Conservation (phyloP, 257 asterid genomes). For the Cordia subcordata region DNA sequence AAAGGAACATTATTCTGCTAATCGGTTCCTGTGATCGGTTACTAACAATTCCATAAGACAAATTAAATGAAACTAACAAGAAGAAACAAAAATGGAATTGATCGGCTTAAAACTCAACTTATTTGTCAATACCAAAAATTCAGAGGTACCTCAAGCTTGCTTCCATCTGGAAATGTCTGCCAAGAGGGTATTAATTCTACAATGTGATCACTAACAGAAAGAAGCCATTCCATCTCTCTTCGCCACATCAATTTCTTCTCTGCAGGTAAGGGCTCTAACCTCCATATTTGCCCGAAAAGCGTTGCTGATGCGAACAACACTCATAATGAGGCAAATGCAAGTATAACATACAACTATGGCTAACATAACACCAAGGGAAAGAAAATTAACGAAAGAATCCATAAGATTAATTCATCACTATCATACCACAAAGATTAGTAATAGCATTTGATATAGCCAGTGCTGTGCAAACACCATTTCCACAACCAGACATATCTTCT, state of each 20-base stretch:
- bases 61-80: background rate
- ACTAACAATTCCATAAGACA: background rate
- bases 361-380: background rate
- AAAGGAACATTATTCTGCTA: background rate
- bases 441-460: slow-evolving; percentile 79
- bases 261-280: slow-evolving; percentile 61
- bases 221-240: slow-evolving; percentile 82
- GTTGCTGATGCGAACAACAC: slow-evolving; percentile 40
- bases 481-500: slow-evolving; percentile 92
- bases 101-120: no score
- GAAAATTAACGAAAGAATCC: background rate
- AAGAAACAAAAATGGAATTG: background rate
- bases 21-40: background rate
- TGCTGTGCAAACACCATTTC: slow-evolving; percentile 85
- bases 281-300: slow-evolving; percentile 82
- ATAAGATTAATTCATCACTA: background rate
- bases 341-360: background rate
- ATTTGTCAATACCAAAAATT: background rate
- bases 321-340: slow-evolving; percentile 1
- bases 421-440: slow-evolving; percentile 78
- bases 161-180: slow-evolving; percentile 82
- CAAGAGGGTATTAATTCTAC: slow-evolving; percentile 70
- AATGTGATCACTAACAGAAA: slow-evolving; percentile 74
- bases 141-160: slow-evolving; percentile 55
- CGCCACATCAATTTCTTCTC: slow-evolving; percentile 74